Evolutionary conservation across 257 asterid species (phyloP), one percentile per base, ranked within the genome.

Genomic region (Penstemon barbatus): DNA sequence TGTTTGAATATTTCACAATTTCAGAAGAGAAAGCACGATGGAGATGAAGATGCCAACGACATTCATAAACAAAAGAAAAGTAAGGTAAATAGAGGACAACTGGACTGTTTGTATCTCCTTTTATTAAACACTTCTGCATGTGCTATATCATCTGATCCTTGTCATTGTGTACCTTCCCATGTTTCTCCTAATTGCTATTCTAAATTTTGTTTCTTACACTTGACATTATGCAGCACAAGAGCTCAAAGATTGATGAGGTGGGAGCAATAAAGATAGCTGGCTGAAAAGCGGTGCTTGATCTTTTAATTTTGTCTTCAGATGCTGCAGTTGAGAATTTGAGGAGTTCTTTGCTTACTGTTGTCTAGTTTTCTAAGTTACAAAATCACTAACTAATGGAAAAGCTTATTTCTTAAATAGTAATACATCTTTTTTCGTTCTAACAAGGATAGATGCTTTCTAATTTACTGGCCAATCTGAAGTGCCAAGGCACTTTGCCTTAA

Each of bases 231-330:
- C 96, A 90, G 99, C 99, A 88, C 80, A 93, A 84, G 87, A 88
- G 95, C 89, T 86, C 95, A 81, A 93, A 85, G 86, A 82, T 93
- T 38, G 96, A 90, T 68, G 97, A 93, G 81, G 80, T 88, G 85
- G 90, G 94, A 75, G 90, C 89, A 74, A 84, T 92, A 76, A 89
- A 75, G 87, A 95, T 86, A 74, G 97, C 93, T 60, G 86, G 90
- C 74, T 86, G 86, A 86, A 68, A 71, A 71, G 66, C 69, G 71
- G 74, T 58, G 50, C 68, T 56, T 49, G 76, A 52, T 79, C 73
- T 74, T 36, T 71, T 78, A 51, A 9, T 77, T 74, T 66, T 79
- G 65, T 75, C 75, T 71, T 76, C 79, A 57, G 80, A 76, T 72
- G 88, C 78, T 74, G 82, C 78, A 68, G 75, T 82, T 81, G 85